Percentiles rank a stretch among this genome's conserved stretches.
phyloP scores from a whole-genome alignment of 192 early-diverging fungal species.

The Backusella circina region DNA sequence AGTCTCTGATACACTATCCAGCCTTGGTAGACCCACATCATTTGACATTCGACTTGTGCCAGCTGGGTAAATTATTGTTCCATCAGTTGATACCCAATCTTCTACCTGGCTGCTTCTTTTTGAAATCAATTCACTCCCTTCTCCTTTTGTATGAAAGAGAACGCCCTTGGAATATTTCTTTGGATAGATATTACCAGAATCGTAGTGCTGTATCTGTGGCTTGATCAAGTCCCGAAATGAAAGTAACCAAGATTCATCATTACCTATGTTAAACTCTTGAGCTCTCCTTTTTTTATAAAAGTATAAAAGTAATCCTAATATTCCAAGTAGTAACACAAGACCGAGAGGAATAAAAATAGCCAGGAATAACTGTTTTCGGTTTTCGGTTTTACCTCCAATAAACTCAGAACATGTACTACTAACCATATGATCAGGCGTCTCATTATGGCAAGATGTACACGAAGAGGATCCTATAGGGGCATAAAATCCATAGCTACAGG shows the following conservation, averaged over 20 bases:
- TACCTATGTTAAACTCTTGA: neutral
- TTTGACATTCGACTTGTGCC: neutral
- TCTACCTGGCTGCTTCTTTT: neutral
- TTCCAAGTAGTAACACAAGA: neutral
- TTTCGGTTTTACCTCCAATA: neutral
- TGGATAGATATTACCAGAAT: neutral
- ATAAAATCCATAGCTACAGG: conserved; percentile 5
- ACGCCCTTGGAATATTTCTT: neutral
- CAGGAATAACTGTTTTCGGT: neutral
- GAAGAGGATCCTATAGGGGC: neutral
- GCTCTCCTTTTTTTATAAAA: neutral
- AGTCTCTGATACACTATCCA: neutral
- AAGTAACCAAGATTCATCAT: neutral
- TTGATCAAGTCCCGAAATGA: neutral
- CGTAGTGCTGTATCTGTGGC: neutral
- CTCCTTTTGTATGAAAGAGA: neutral
- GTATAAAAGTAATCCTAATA: neutral
- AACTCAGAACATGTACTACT: neutral
- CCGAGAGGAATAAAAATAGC: conserved; percentile 17
- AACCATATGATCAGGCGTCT: neutral
- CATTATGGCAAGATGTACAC: conserved; percentile 10
- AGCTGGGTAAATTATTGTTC: neutral
- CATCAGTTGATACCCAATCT: neutral
- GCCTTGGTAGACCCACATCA: neutral
- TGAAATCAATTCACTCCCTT: neutral